Evolutionary conservation across 768 basidiomycete genomes (phyloP), one percentile per base, ranked within the genome.

Genomic region (Tricholoma flavovirens): DNA sequence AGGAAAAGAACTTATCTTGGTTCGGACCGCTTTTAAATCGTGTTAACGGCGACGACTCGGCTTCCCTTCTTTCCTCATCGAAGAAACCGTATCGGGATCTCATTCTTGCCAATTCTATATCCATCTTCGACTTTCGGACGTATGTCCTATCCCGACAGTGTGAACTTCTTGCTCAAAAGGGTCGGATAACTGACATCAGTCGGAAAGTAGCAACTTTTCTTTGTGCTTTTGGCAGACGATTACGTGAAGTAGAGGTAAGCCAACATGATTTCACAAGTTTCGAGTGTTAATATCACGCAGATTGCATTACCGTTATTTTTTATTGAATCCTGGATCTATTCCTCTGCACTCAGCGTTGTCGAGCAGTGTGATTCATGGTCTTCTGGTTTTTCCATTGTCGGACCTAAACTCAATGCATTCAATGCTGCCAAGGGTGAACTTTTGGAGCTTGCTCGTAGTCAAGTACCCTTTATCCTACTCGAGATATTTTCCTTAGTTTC

Each of bases 251-350:
- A 35, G 82, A 90, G 77, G 95, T 94, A 61, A 57, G 91, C 86
- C 53, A 49, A 58, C 4, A 33, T 17, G 1, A 49, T 8, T 15
- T n/a, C 3, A 11, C 2, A 8, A 4, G 24, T 40, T 7, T 60
- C 53, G 33, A 21, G 21, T 24, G 54, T 14, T 36, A 21, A 40
- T 24, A 59, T 52, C 24, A 21, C 14, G 4, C 53, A 43, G 50
- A 55, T 64, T 32, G 77, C 74, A 4, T 73, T 89, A 21, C 80
- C 88, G 0, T 73, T 75, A 15, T 82, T 86, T 64, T 97, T 96
- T 67, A 76, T 97, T 32, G 91, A 97, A 66, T 87, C 90, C 0
- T 99, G 97, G 97, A 87, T 82, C 32, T 98, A 93, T 70, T 92
- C 90, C 15, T 92, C 94, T 0, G 86, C 92, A 17, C 75, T 95